Evolutionary conservation across 2,329 filamentous ascomycete genomes (phyloP).

Genomic region (Seiridium unicorne): DNA sequence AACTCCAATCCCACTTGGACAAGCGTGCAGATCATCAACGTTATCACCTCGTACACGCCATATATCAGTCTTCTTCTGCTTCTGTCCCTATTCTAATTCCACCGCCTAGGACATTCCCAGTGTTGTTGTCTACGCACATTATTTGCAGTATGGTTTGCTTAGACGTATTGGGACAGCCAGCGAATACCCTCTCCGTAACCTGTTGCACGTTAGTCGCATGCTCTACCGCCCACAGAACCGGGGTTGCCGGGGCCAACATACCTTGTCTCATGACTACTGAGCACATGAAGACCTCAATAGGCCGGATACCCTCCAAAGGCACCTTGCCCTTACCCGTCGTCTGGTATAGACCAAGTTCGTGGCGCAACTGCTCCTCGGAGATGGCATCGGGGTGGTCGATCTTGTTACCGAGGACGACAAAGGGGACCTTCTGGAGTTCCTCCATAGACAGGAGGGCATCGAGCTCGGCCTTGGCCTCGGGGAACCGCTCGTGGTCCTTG

Average conservation of each 20-base stretch:
- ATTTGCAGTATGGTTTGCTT: conserved; percentile 31
- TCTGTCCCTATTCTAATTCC: background rate
- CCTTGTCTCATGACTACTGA: conserved; percentile 97
- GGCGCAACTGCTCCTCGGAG: conserved; percentile 90
- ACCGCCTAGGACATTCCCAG: background rate
- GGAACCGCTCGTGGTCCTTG: conserved; percentile 92
- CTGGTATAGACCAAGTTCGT: conserved; percentile 91
- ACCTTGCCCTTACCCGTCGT: conserved; percentile 96
- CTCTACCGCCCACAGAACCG: conserved; percentile 6
- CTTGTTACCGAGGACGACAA: conserved; percentile 97
- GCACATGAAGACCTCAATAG: conserved; percentile 99
- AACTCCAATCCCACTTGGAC: conserved; percentile 5
- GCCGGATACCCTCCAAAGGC: conserved; percentile 84
- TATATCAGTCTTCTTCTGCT: background rate
- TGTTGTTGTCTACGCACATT: background rate
- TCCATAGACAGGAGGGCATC: conserved; percentile 96
- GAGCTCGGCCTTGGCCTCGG: conserved; percentile 94
- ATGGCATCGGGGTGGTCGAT: conserved; percentile 97
- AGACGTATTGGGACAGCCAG: conserved; percentile 92
- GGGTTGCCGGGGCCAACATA: conserved; percentile 34
- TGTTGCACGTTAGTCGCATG: conserved; percentile 27
- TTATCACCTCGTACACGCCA: conserved; percentile 5
- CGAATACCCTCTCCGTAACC: conserved; percentile 87
- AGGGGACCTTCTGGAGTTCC: conserved; percentile 91
- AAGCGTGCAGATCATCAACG: conserved; percentile 4